Percentiles rank a stretch among this genome's conserved stretches.
phyloP scores from a whole-genome alignment of 2,329 filamentous ascomycete species.

The Cercospora sesami region DNA sequence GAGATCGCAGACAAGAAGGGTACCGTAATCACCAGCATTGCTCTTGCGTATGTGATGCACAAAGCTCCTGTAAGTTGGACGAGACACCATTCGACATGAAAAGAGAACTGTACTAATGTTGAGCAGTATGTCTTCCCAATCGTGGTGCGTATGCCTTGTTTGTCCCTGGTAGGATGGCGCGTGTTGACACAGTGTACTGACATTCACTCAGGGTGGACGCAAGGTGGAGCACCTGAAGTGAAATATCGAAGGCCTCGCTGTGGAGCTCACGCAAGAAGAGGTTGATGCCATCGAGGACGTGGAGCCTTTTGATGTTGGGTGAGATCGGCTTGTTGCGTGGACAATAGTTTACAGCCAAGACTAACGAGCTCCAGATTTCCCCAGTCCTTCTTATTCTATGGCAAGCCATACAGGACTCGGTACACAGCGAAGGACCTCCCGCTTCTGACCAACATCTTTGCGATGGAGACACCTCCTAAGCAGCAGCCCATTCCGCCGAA shows the following conservation, averaged over 20 bases:
- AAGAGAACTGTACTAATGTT: not conserved
- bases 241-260: conserved; percentile 67
- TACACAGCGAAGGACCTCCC: conserved; percentile 22
- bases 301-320: conserved; percentile 57
- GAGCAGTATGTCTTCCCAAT: conserved; percentile 62
- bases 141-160: conserved; percentile 44
- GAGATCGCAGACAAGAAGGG: conserved; percentile 59
- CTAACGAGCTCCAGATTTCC: conserved; percentile 16
- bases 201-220: conserved; percentile 51
- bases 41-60: conserved; percentile 46
- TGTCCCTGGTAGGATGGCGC: too few relatives aligned
- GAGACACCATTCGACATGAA: not conserved
- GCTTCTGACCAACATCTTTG: conserved; percentile 20
- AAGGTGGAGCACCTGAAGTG: conserved; percentile 68
- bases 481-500: conserved; percentile 24
- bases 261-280: conserved; percentile 62
- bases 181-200: too few relatives aligned
- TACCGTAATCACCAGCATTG: conserved; percentile 57
- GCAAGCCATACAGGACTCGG: conserved; percentile 25
- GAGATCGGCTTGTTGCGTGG: not conserved
- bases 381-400: conserved; percentile 24
- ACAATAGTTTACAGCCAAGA: not conserved
- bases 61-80: conserved; percentile 21
- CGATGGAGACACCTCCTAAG: conserved; percentile 24
- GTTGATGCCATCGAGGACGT: conserved; percentile 66